Evolutionary conservation across 306 rosid genomes (phyloP).

Genomic region (Cotoneaster glaucophyllus): DNA sequence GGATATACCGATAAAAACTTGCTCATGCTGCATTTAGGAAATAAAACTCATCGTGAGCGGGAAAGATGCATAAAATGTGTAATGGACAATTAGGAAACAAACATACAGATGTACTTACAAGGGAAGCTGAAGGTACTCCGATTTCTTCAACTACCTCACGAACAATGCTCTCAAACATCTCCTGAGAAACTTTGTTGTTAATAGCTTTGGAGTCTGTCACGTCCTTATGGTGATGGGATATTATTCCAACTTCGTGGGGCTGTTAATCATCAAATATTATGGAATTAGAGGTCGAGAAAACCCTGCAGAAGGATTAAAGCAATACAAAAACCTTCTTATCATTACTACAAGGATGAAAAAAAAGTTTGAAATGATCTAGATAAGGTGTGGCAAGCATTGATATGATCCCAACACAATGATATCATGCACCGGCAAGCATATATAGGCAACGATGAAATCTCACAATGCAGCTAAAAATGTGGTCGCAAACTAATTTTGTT

Average conservation of each 20-base stretch:
- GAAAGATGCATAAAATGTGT: not conserved
- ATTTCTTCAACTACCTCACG: constrained; percentile 96
- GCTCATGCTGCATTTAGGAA: constrained; percentile 54
- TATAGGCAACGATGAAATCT: not conserved
- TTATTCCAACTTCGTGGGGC: constrained; percentile 78
- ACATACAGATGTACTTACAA: constrained; percentile 43
- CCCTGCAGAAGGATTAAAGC: constrained; percentile 4
- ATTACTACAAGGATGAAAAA: not conserved
- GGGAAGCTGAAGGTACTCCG: constrained; percentile 78
- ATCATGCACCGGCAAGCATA: not conserved
- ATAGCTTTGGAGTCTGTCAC: constrained; percentile 29
- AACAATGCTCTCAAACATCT: constrained; percentile 87
- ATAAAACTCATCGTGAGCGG: not conserved
- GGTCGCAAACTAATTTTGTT: not conserved
- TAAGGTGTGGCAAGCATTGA: not conserved
- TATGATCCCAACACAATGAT: not conserved
- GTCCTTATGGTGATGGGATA: constrained; percentile 45
- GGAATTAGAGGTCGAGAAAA: constrained; percentile 7
- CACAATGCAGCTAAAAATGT: not conserved
- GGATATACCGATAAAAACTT: constrained; percentile 68
- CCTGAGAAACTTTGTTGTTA: constrained; percentile 48
- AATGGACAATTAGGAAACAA: not conserved
- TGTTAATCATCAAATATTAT: constrained; percentile 32
- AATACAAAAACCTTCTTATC: not conserved
- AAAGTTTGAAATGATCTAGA: not conserved